Evolutionary conservation across 441 rosid species (phyloP), one percentile per base, ranked within the genome.

Genomic region (Erodium texanum): DNA sequence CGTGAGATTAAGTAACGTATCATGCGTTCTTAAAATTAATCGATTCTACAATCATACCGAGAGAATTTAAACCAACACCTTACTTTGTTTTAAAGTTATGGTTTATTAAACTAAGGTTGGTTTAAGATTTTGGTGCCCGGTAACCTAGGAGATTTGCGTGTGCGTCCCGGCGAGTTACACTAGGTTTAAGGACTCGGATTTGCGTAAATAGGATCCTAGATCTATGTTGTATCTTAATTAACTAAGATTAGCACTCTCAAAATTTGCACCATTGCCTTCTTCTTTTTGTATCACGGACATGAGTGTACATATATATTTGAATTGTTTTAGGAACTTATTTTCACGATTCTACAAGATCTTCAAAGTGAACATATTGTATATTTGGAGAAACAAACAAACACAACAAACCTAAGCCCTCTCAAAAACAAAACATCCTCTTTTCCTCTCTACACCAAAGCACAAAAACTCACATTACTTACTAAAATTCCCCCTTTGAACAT

Each of bases 1-100:
- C 62, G n/a, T 38, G 45, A 70, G 66, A 45, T 58, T 43, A 74
- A 69, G 77, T 80, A 79, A 83, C 77, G 89, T 59, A 71, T 80
- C 93, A 86, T 83, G 89, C 85, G 84, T 75, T 62, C 76, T 59
- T n/a, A 76, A 79, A 78, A 81, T 79, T 73, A 80, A 77, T 82
- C 81, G 77, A 80, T 81, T 72, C 76, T 68, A 58, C 71, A 73
- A 73, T 65, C 70, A 66, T 20, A 75, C 24, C 16, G 24, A 38
- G 43, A 66, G 66, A 71, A 62, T 73, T 73, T 76, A 72, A 75
- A 66, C 75, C 83, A 75, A 80, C 74, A 77, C 78, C 62, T 69
- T 15, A 48, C 72, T 67, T 71, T 75, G 75, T 70, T 75, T 65
- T 38, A 50, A 70, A 20, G 12, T 8, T 56, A 62, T 19, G n/a